Conservation (phyloP, 345 rosid species). For the Eucalyptus victrix region DNA sequence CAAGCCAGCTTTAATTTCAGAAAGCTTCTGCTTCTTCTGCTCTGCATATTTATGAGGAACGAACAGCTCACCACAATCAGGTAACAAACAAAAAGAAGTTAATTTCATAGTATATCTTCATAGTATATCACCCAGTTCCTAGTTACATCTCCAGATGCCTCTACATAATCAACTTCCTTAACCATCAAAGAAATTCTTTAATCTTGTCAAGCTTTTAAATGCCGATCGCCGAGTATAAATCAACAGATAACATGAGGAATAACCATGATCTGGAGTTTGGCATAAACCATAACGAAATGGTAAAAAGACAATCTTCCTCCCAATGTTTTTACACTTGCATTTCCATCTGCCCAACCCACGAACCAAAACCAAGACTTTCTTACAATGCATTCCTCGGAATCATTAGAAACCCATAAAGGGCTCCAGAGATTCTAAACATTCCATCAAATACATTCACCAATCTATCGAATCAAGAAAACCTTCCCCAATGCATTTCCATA, state of each 20-base stretch:
- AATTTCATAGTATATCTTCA: background rate
- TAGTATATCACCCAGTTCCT: background rate
- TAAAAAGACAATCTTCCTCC: background rate
- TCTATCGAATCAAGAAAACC: background rate
- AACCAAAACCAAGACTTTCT: background rate
- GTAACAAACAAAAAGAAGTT: background rate
- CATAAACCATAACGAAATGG: background rate
- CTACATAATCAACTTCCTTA: background rate
- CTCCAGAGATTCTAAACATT: background rate
- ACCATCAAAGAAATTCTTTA: background rate
- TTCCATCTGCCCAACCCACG: background rate
- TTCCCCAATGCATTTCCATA: background rate
- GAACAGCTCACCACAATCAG: background rate
- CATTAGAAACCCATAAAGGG: background rate
- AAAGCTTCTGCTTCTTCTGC: constrained; percentile 37
- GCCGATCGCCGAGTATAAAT: background rate
- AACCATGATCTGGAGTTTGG: background rate
- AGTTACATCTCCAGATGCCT: background rate
- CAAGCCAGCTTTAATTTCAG: constrained; percentile 29
- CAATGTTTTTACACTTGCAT: background rate
- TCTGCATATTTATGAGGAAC: constrained; percentile 5
- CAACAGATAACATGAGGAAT: background rate
- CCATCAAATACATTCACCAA: background rate
- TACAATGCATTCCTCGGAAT: background rate
- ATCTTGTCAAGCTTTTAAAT: background rate